Percentiles rank a stretch among this genome's conserved stretches.
Evolutionary conservation across 75 land plant species (phyloP).

Genomic region (Picea glauca): DNA sequence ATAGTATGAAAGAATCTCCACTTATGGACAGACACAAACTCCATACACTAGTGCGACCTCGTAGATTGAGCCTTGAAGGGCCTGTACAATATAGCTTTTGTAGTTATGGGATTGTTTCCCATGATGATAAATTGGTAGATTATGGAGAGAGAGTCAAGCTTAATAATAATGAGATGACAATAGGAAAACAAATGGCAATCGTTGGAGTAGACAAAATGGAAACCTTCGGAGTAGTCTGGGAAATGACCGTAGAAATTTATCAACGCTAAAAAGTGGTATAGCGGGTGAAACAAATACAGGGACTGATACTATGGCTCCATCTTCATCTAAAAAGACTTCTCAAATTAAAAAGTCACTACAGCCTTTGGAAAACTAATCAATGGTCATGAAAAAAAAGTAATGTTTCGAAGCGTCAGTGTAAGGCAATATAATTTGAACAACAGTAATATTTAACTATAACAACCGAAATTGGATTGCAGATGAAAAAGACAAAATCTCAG

Average conservation of each 20-base stretch:
- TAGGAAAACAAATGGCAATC: background rate
- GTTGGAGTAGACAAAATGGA: too few relatives aligned
- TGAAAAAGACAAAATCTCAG: too few relatives aligned
- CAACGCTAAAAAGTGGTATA: background rate
- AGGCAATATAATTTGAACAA: too few relatives aligned
- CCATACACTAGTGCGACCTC: conserved; percentile 11
- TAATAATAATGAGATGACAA: background rate
- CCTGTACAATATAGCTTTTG: conserved; percentile 1
- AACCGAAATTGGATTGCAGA: too few relatives aligned
- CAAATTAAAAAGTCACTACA: conserved; percentile 46
- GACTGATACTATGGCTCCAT: background rate
- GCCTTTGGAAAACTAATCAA: conserved; percentile 53
- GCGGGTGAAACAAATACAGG: too few relatives aligned
- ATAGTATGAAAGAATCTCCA: conserved; percentile 14
- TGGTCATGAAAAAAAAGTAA: background rate
- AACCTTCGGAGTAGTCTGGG: too few relatives aligned
- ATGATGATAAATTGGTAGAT: background rate
- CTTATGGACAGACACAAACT: background rate
- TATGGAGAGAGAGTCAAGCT: background rate
- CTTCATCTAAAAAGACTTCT: conserved; percentile 25
- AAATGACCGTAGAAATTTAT: background rate
- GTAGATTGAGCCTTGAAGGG: conserved; percentile 48
- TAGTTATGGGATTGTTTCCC: background rate
- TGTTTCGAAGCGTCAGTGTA: too few relatives aligned
- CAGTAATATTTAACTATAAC: too few relatives aligned